These are phyloP conservation scores for Pseudogymnoascus sp. DNA, from an alignment of 2,329 filamentous ascomycete species.

Conservation along the genomic window DNA sequence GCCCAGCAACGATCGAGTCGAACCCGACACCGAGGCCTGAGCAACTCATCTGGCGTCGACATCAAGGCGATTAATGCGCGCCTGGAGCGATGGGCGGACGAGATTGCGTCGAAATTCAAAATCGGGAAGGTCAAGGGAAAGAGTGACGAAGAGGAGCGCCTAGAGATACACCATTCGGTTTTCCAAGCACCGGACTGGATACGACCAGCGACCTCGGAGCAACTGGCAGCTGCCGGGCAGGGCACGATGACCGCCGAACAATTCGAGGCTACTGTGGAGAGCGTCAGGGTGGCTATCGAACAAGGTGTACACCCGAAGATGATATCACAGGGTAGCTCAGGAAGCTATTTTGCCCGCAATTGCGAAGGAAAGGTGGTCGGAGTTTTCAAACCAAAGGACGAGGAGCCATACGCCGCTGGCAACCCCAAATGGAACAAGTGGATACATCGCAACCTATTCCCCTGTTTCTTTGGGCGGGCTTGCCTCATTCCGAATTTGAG, in stretches of 20 bases:
- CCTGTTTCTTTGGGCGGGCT: constrained; percentile 90
- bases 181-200: constrained; percentile 89
- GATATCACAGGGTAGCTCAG: constrained; percentile 94
- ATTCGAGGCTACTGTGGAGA: constrained; percentile 83
- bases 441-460: constrained; percentile 96
- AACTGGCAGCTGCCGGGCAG: constrained; percentile 48
- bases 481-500: constrained; percentile 94
- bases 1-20: constrained; percentile 34
- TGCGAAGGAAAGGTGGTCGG: constrained; percentile 87
- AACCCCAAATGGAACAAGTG: constrained; percentile 99
- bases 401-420: constrained; percentile 91
- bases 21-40: constrained; percentile 46
- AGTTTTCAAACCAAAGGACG: constrained; percentile 98
- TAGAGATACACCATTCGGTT: constrained; percentile 96
- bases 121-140: constrained; percentile 67
- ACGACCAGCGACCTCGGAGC: constrained; percentile 67
- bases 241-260: constrained; percentile 66
- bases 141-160: constrained; percentile 67
- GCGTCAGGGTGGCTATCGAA: constrained; percentile 81
- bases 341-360: constrained; percentile 94
- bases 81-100: constrained; percentile 91
- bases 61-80: constrained; percentile 97
- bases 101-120: constrained; percentile 96
- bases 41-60: constrained; percentile 80
- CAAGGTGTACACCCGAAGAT: constrained; percentile 87